Evolutionary conservation across 768 basidiomycete species (phyloP).

Genomic region (Rubroboletus satanas): DNA sequence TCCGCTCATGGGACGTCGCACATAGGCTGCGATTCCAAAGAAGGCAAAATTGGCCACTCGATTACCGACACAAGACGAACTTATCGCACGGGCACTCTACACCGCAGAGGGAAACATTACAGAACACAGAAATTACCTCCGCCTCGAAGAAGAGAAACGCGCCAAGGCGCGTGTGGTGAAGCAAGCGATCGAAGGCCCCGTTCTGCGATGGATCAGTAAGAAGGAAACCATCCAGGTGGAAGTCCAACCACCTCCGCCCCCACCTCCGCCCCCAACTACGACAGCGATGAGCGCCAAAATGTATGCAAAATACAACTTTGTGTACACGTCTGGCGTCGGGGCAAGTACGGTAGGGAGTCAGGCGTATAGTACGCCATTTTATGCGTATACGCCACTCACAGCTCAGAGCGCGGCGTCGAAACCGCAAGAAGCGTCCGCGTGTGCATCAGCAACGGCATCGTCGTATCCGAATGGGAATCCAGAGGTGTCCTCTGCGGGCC

Average conservation of each 20-base stretch:
- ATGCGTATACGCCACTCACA: constrained; percentile 18
- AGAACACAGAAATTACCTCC: constrained; percentile 76
- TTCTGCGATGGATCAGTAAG: constrained; percentile 69
- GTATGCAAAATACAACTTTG: constrained; percentile 16
- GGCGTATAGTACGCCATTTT: constrained; percentile 24
- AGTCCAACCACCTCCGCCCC: constrained; percentile 19
- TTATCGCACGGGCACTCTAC: constrained; percentile 78
- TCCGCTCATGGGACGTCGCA: neutral
- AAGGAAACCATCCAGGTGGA: constrained; percentile 53
- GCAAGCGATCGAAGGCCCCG: constrained; percentile 57
- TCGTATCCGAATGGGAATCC: neutral
- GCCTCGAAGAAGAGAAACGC: constrained; percentile 78
- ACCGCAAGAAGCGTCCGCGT: neutral
- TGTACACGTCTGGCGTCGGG: constrained; percentile 8
- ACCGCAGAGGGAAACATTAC: constrained; percentile 82
- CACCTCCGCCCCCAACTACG: constrained; percentile 25
- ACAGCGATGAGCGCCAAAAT: constrained; percentile 5
- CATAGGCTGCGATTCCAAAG: constrained; percentile 57
- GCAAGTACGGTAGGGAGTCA: constrained; percentile 14
- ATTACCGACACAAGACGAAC: constrained; percentile 72
- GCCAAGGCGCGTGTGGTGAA: constrained; percentile 59
- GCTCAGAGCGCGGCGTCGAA: constrained; percentile 11
- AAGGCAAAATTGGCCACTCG: constrained; percentile 52
- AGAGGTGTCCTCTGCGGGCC: neutral
- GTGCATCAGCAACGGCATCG: neutral